Conservation (phyloP, 495 filamentous ascomycete genomes). For the Opeltia flavorubescens region DNA sequence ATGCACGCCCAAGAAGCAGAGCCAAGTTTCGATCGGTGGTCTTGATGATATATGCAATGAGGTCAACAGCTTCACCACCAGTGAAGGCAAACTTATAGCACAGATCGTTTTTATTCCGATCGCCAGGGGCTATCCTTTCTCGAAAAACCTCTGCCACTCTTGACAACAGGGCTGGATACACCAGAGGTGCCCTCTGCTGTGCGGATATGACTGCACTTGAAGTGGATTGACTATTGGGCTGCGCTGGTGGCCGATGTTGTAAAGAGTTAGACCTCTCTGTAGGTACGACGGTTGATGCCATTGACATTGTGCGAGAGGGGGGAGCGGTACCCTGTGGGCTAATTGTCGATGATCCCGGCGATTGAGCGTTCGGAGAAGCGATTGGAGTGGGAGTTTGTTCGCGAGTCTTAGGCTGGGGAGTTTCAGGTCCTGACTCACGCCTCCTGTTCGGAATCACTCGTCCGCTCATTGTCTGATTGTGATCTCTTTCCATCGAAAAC, state of each 20-base stretch:
- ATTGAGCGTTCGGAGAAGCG: constrained; percentile 27
- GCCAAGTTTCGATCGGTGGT: constrained; percentile 94
- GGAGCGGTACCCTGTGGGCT: constrained; percentile 21
- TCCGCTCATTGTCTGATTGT: constrained; percentile 80
- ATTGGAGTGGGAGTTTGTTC: constrained; percentile 39
- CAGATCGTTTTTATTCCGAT: constrained; percentile 89
- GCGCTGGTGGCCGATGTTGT: constrained; percentile 32
- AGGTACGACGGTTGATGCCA: constrained; percentile 64
- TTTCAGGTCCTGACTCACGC: constrained; percentile 39
- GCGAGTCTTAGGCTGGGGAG: constrained; percentile 19
- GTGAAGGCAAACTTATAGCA: constrained; percentile 96
- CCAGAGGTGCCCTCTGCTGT: constrained; percentile 54
- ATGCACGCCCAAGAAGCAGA: constrained; percentile 75
- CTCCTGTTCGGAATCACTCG: constrained; percentile 62
- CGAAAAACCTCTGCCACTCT: constrained; percentile 82
- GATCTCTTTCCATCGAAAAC: constrained; percentile 64
- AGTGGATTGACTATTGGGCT: constrained; percentile 19
- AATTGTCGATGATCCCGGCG: constrained; percentile 16
- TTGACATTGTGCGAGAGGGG: constrained; percentile 60
- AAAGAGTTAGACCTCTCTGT: constrained; percentile 28
- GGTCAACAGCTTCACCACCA: constrained; percentile 86
- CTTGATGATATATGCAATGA: constrained; percentile 87
- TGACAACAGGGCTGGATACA: constrained; percentile 87
- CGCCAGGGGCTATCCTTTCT: constrained; percentile 65
- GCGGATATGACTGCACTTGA: constrained; percentile 33